Evolutionary conservation across 768 basidiomycete genomes (phyloP), one percentile per base, ranked within the genome.

Genomic region (Crucibulum laeve): DNA sequence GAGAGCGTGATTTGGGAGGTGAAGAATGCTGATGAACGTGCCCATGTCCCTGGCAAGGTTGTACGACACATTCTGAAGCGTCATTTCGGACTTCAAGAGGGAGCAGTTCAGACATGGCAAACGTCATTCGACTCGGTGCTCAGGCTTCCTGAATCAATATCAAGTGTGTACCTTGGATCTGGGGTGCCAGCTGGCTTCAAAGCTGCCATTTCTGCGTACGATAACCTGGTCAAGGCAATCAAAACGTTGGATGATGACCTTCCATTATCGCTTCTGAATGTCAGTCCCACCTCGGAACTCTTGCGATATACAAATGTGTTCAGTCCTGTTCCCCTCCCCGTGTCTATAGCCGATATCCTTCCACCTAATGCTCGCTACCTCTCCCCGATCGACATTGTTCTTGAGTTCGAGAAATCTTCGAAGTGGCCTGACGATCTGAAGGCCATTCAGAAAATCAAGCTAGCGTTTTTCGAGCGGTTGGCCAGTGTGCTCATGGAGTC

Each of bases 1-100:
- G 92, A 97, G 62, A 91, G 87, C 52, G 91, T 97, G n/a, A 93
- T 98, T 2, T 99, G 96, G 96, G 87, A 96, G 15, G 80, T 91
- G 5, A 76, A 79, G 47, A 84, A 79, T 2, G 73, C 77, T 0
- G 91, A 95, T 40, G 90, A 92, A 47, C 82, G 90, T 21, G 71
- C 81, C 0, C 77, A 83, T 48, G 81, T 98, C 22, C 91, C 92
- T 0, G 66, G 71, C 11, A 72, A 78, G 64, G 79, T 97, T 52
- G 80, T 91, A 21, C 65, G 69, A 17, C 83, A 93, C 63, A 63
- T 97, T 30, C 74, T 99, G 7, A 55, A 70, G 14, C 71, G 74
- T 19, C 95, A 97, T 58, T 91, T 94, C 48, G 76, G 74, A n/a
- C 59, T 97, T 38, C 58, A 58, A 8, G 62, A 60, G 5, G 67